Evolutionary conservation across 768 basidiomycete species (phyloP), one percentile per base, ranked within the genome.

Genomic region (Clathrus columnatus): DNA sequence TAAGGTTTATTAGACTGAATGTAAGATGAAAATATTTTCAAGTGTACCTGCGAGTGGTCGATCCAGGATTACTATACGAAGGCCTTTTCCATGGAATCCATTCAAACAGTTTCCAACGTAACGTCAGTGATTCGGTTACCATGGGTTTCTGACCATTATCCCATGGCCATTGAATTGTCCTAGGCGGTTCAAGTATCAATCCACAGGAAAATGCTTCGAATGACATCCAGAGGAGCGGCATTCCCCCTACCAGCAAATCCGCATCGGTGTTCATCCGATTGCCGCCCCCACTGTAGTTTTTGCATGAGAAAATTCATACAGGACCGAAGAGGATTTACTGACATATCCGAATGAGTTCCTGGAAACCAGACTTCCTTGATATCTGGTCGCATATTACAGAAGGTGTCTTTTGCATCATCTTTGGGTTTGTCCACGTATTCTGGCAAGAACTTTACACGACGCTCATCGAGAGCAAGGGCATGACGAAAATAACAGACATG

Each of bases 381-480:
- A 57, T 59, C 63, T 14, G 21, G 50, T 2, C 6, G 27, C 24
- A 2, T 20, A 26, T 11, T 23, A 5, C 8, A 10, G 8, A 2
- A 28, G 17, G 50, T 51, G 7, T 5, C 14, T 21, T 4, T 8
- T 7, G 30, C 50, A 2, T 36, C 60, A 10, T 61, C 60, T 29
- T 54, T 57, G 44, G 66, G 68, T 0, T 67, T 70, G 26, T 70
- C 62, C 0, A 61, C 72, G 45, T 72, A 75, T 54, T 77, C 75
- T 0, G 76, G 76, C 2, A 74, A 56, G 57, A 76, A 77, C 49
- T 76, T 77, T 42, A 76, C 74, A 5, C 77, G 69, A 23, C 69
- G 64, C 46, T 77, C 77, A 54, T 77, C 76, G 24, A 77, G 63
- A 0, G 77, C 76, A 4, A 77, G 63, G 0, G 74, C 76, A 60